phyloP scores from a whole-genome alignment of 345 rosid species.

The Boechera divaricarpa region DNA sequence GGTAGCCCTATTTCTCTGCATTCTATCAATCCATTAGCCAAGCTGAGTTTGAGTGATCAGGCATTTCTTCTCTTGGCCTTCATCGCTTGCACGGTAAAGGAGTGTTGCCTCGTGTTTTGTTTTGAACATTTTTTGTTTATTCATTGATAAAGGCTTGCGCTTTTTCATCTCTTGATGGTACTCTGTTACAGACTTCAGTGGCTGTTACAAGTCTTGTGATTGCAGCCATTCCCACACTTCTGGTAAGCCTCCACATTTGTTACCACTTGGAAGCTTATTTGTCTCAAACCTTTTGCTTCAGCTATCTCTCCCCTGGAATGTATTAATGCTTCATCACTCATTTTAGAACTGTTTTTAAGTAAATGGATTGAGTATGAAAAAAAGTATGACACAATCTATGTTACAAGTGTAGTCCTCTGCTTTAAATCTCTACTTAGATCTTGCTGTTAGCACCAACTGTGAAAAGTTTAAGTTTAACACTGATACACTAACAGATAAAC shows the following conservation, averaged over 20 bases:
- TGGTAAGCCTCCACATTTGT: constrained; percentile 56
- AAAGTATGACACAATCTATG: not conserved
- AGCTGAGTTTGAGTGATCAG: constrained; percentile 67
- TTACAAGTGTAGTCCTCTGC: not conserved
- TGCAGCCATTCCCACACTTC: constrained; percentile 80
- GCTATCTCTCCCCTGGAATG: not conserved
- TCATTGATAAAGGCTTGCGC: not conserved
- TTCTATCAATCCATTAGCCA: constrained; percentile 47
- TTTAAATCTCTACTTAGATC: not conserved
- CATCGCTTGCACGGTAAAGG: constrained; percentile 77
- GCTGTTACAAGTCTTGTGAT: constrained; percentile 81
- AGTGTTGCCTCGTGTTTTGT: not conserved
- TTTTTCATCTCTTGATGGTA: constrained; percentile 33
- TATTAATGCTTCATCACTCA: not conserved
- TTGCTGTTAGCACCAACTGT: constrained; percentile 4
- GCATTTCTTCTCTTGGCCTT: constrained; percentile 79
- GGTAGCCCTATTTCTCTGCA: constrained; percentile 56
- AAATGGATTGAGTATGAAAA: not conserved
- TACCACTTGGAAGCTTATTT: too few relatives aligned
- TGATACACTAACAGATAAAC: not conserved
- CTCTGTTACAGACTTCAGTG: constrained; percentile 69
- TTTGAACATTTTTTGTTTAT: not conserved
- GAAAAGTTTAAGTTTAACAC: not conserved
- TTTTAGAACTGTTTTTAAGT: not conserved
- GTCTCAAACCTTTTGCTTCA: constrained; percentile 14